phyloP scores from a whole-genome alignment of 2,329 filamentous ascomycete species.

The Thelonectria olida region DNA sequence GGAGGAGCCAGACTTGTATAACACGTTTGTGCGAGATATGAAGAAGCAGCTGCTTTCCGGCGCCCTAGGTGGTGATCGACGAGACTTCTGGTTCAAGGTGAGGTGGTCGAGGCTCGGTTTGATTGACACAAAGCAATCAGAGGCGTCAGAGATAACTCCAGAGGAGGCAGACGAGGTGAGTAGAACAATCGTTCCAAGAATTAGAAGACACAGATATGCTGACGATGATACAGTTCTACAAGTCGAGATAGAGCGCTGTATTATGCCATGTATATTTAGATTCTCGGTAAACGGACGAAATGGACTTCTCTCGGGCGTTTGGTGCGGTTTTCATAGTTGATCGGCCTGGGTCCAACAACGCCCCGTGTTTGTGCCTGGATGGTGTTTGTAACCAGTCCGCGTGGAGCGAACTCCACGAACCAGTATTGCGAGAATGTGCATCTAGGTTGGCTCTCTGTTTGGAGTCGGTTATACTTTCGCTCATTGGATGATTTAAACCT shows the following conservation, averaged over 20 bases:
- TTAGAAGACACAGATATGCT: constrained; percentile 26
- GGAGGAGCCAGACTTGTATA: constrained; percentile 81
- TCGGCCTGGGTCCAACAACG: too few species aligned
- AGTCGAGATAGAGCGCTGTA: constrained; percentile 40
- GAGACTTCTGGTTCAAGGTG: constrained; percentile 84
- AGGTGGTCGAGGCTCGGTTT: constrained; percentile 75
- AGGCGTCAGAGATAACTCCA: constrained; percentile 71
- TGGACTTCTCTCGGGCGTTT: background rate
- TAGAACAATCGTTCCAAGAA: background rate
- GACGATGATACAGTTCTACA: constrained; percentile 48
- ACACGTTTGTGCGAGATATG: constrained; percentile 74
- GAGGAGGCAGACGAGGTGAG: constrained; percentile 75
- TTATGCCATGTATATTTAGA: constrained; percentile 11
- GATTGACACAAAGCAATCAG: constrained; percentile 71
- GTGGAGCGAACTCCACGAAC: too few species aligned
- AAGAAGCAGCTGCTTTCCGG: constrained; percentile 77
- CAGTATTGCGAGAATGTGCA: too few species aligned
- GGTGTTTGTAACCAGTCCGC: too few species aligned
- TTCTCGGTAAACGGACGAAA: background rate
- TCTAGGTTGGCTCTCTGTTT: too few species aligned
- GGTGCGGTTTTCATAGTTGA: constrained; percentile 1
- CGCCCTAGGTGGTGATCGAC: constrained; percentile 78
- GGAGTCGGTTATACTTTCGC: too few species aligned
- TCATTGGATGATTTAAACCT: too few species aligned
- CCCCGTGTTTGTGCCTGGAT: too few species aligned